Base-by-base conservation (phyloP, 2,329 filamentous ascomycete species). In the Neopestalotiopsis sp. region DNA sequence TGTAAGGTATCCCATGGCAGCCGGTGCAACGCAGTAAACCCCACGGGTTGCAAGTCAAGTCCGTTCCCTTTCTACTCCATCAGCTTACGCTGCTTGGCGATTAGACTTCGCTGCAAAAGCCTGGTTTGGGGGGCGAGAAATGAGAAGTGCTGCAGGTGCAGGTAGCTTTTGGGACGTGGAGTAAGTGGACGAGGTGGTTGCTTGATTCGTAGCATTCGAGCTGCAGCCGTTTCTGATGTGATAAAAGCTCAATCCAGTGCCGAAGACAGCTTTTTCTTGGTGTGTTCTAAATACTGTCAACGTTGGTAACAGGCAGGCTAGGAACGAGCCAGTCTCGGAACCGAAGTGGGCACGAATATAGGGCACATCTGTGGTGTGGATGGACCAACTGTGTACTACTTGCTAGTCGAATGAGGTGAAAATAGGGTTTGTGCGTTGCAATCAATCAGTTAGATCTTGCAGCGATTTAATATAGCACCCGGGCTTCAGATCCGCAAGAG, bases 41-140 rank as follows among this genome's bases (percentile, higher is more conserved):
- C 34, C 20, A 56, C 66, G 66, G 66, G 57, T 28, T 62, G 38
- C 57, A 45, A 24, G 30, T 67, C 45, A 28, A 30, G 14, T 20
- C 52, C 49, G 14, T 67, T 38, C 13, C 28, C 45, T 52, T 17
- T 38, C 10, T 32, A 40, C 57, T 62, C 56, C 65, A 60, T 60
- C 66, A 67, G 66, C 66, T 67, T 66, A 66, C 65, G 65, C 56
- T 45, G 34, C 14, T 57, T 57, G 45, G 12, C 20, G n/a, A 32
- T 30, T 57, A 66, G 63, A 57, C 63, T 7, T 32, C 24, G 32
- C 63, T 24, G 63, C 42, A 38, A 28, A 28, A 30, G 63, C n/a
- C 28, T 56, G 20, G 12, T 5, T 6, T n/a, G 63, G 49, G 13
- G 63, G 30, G 45, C 60, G 30, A 63, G 60, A 32, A 52, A 38